Evolutionary conservation across 2,329 filamentous ascomycete genomes (phyloP).

Genomic region (Fusarium albidum): DNA sequence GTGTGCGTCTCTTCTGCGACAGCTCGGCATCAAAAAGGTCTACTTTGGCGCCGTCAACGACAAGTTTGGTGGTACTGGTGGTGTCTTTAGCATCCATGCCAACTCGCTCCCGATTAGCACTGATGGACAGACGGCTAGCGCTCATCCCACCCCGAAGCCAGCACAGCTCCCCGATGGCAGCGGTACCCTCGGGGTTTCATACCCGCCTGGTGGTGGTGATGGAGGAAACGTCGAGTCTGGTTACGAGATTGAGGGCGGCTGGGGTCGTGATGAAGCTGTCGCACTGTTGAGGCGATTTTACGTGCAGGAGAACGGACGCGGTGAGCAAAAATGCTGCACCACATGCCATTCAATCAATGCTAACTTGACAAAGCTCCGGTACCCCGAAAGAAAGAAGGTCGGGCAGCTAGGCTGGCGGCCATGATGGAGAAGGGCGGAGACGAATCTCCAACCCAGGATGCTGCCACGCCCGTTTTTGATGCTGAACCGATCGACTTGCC

Average conservation of each 20-base stretch:
- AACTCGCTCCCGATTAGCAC: slow-evolving; percentile 57
- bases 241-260: slow-evolving; percentile 85
- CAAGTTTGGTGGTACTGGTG: slow-evolving; percentile 94
- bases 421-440: slow-evolving; percentile 57
- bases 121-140: slow-evolving; percentile 50
- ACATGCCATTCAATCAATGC: background rate
- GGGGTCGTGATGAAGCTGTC: slow-evolving; percentile 92
- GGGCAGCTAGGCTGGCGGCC: slow-evolving; percentile 60
- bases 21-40: slow-evolving; percentile 86
- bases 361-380: slow-evolving; percentile 52
- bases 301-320: slow-evolving; percentile 95
- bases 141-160: slow-evolving; percentile 48
- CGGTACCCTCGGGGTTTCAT: slow-evolving; percentile 48
- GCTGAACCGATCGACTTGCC: slow-evolving; percentile 20
- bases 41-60: slow-evolving; percentile 97
- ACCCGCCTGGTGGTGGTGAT: slow-evolving; percentile 53
- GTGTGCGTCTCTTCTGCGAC: slow-evolving; percentile 92
- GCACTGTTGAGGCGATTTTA: slow-evolving; percentile 93
- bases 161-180: slow-evolving; percentile 49
- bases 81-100: slow-evolving; percentile 86
- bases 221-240: slow-evolving; percentile 78
- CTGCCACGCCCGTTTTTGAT: slow-evolving; percentile 4
- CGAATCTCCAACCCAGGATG: slow-evolving; percentile 5
- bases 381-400: slow-evolving; percentile 63
- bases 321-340: slow-evolving; percentile 53